Evolutionary conservation across 116 monocot species (phyloP), one percentile per base, ranked within the genome.

Genomic region (Papilionanthe hybrid): DNA sequence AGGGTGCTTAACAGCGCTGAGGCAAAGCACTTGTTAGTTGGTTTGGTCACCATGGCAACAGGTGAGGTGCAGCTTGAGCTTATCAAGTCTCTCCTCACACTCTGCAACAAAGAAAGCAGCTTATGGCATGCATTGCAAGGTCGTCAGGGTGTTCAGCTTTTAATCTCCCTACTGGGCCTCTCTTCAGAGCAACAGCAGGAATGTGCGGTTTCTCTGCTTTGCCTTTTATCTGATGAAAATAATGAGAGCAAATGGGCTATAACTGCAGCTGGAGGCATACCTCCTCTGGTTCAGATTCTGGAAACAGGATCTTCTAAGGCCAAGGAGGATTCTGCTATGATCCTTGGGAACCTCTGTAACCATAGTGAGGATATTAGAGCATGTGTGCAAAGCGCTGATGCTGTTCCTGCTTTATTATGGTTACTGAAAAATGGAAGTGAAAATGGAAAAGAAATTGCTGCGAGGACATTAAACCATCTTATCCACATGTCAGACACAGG

Each of bases 241-340:
- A 91, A 94, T 85, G 98, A 99, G 81, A 93, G 98, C 77, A 99
- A 94, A 87, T 99, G 98, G 98, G 93, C 98, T 29, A 99, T 99
- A 78, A 99, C 98, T 71, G 98, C 98, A 79, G 98, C 98, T 80
- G 98, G 98, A 72, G 98, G 98, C 63, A 99, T 99, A 77, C 98
- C 98, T 50, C 98, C 98, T 77, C 91, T 99, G 76, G 98, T 99
- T 86, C 98, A 99, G 81, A 99, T 99, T 79, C 80, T 99, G 53
- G 98, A 94, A 79, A 93, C 90, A 1, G 98, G 98, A 65, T 94
- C 94, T 80, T 72, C 87, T 71, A 99, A 94, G 85, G 94, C 98
- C 29, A 99, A 89, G 79, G 98, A 99, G 88, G 95, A 93, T 91
- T 89, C 98, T 82, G 98, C 98, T 57, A 89, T 77, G 25, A 94